Conservation (phyloP, 129 eudicot genomes). For the Pulicaria dysenterica region DNA sequence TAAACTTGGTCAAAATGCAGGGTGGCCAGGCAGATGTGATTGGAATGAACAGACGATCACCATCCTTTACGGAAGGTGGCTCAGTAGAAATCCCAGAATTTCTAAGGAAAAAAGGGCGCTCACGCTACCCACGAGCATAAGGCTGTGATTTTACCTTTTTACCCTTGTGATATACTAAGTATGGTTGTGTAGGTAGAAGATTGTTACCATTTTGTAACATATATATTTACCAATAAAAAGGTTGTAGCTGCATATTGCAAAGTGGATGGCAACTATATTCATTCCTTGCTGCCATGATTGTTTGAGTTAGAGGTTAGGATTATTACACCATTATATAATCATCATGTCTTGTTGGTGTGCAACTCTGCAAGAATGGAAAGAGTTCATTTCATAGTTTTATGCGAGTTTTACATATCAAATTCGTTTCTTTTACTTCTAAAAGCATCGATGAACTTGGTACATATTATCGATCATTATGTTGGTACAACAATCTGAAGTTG, state of each 20-base stretch:
- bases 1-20: constrained; percentile 42
- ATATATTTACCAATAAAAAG: constrained; percentile 23
- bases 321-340: constrained; percentile 23
- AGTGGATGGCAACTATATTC: constrained; percentile 25
- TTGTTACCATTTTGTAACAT: constrained; percentile 28
- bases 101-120: constrained; percentile 86
- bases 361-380: neutral
- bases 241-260: constrained; percentile 23
- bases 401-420: no score
- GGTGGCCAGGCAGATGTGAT: constrained; percentile 50
- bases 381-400: no score
- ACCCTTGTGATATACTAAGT: constrained; percentile 37
- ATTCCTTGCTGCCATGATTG: constrained; percentile 23
- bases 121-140: constrained; percentile 94
- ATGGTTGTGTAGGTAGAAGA: constrained; percentile 43
- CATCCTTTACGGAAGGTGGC: constrained; percentile 63
- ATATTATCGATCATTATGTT: no score
- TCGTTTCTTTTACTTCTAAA: no score
- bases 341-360: constrained; percentile 15
- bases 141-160: constrained; percentile 16
- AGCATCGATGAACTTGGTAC: no score
- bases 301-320: constrained; percentile 27
- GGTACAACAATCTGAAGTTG: no score
- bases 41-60: constrained; percentile 65
- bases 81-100: constrained; percentile 82